Evolutionary conservation across 2,329 filamentous ascomycete species (phyloP).

Genomic region (Akanthomyces muscarius): DNA sequence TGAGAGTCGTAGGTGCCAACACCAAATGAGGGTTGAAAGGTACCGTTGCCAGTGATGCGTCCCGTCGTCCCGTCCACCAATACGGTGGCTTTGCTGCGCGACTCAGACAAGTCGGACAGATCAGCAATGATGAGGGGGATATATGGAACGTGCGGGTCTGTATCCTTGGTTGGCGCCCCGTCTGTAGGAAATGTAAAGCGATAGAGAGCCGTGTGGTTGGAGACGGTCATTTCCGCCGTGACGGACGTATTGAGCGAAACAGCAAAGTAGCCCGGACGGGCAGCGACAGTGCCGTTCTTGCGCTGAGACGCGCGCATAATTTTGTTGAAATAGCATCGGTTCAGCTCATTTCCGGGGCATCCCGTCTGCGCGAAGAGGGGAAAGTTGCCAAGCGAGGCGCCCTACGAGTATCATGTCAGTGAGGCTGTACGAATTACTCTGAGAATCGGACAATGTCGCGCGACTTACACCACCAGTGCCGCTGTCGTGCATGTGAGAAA

Average conservation of each 20-base stretch:
- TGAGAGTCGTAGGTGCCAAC: conserved; percentile 53
- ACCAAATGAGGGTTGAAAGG: conserved; percentile 58
- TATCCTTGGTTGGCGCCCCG: conserved; percentile 21
- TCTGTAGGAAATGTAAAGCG: conserved; percentile 52
- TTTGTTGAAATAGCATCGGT: conserved; percentile 50
- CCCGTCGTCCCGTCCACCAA: conserved; percentile 40
- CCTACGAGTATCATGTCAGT: conserved; percentile 19
- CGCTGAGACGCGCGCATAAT: conserved; percentile 43
- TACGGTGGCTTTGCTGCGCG: conserved; percentile 24
- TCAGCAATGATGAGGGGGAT: conserved; percentile 56
- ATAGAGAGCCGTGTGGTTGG: conserved; percentile 58
- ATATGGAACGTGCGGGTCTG: conserved; percentile 19
- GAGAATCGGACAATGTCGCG: background rate
- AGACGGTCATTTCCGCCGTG: conserved; percentile 58
- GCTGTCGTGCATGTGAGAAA: conserved; percentile 31
- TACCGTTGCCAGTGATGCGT: conserved; percentile 56
- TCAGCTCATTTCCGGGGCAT: conserved; percentile 42
- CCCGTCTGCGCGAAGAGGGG: conserved; percentile 47
- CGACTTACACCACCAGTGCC: conserved; percentile 31
- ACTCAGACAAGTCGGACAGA: conserved; percentile 49
- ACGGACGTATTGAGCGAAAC: conserved; percentile 54
- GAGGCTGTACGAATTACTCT: no score
- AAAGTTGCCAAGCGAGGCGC: conserved; percentile 48
- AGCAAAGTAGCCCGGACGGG: conserved; percentile 59
- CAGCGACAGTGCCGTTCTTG: conserved; percentile 47